A percentile compares a stretch with the other conserved stretches of the same genome.
Evolutionary conservation across 2,329 filamentous ascomycete species (phyloP).

Genomic region (Clonostachys sp.): DNA sequence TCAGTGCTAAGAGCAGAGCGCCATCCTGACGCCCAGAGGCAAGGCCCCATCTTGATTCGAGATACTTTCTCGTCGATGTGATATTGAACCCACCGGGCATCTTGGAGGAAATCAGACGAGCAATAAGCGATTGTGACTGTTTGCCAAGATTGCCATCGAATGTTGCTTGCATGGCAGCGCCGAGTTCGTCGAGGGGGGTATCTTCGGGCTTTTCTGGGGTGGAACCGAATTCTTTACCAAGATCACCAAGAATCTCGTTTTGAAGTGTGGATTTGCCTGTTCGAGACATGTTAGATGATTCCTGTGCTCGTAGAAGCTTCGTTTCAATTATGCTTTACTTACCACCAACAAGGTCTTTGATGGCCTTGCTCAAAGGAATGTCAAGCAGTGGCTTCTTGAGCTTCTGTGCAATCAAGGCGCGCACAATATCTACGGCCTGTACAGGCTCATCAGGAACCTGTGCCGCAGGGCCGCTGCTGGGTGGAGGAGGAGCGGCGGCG

Average conservation of each 20-base stretch:
- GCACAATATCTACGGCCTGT: conserved; percentile 82
- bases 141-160: conserved; percentile 98
- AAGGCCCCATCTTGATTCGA: conserved; percentile 91
- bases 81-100: conserved; percentile 99
- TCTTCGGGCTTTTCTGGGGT: conserved; percentile 99
- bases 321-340: conserved; percentile 28
- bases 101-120: conserved; percentile 93
- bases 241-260: conserved; percentile 95
- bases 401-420: conserved; percentile 90
- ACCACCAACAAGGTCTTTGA: conserved; percentile 98
- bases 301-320: background rate
- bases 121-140: conserved; percentile 88
- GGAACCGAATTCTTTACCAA: conserved; percentile 97
- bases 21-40: conserved; percentile 85
- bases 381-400: conserved; percentile 90
- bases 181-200: conserved; percentile 90
- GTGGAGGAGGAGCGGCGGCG: conserved; percentile 53
- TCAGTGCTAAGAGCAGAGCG: conserved; percentile 81
- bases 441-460: conserved; percentile 84
- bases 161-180: conserved; percentile 94
- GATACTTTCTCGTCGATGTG: conserved; percentile 88
- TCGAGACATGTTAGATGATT: background rate
- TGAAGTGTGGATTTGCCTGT: conserved; percentile 95
- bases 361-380: conserved; percentile 90
- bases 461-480: conserved; percentile 80